phyloP scores from a whole-genome alignment of 345 rosid genomes.

The Ailanthus altissimus region DNA sequence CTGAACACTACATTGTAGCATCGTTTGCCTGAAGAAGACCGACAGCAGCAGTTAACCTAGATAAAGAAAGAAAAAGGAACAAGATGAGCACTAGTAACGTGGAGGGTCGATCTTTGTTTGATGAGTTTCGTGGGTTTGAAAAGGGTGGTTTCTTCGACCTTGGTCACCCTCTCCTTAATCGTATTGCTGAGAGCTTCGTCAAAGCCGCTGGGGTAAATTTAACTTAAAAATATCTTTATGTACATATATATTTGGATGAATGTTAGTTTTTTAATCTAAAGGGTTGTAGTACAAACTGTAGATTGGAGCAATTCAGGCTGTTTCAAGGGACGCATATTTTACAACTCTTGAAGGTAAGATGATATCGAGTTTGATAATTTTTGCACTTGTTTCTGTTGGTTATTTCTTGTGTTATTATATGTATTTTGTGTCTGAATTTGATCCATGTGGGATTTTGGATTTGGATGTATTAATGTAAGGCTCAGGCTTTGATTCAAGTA shows the following conservation, averaged over 20 bases:
- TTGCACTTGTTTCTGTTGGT: neutral
- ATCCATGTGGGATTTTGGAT: neutral
- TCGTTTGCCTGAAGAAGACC: neutral
- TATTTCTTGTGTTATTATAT: neutral
- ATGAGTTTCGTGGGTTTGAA: slow-evolving; percentile 57
- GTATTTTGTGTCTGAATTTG: neutral
- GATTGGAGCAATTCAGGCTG: slow-evolving; percentile 92
- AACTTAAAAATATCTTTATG: neutral
- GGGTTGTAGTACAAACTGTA: slow-evolving; percentile 13
- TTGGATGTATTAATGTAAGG: slow-evolving; percentile 23
- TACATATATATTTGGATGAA: no score
- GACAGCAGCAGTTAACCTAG: neutral
- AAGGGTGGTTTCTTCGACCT: slow-evolving; percentile 71
- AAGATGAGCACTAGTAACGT: slow-evolving; percentile 28
- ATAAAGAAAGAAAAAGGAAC: neutral
- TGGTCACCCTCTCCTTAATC: slow-evolving; percentile 95
- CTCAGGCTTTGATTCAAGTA: slow-evolving; percentile 53
- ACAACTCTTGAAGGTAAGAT: slow-evolving; percentile 58
- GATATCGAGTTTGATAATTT: neutral
- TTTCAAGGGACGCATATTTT: slow-evolving; percentile 73
- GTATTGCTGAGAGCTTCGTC: slow-evolving; percentile 82
- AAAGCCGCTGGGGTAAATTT: slow-evolving; percentile 80
- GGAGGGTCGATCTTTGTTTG: slow-evolving; percentile 46
- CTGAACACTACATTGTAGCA: neutral
- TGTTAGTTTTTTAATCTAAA: neutral